Percentiles rank a stretch among this genome's conserved stretches.
Evolutionary conservation across 495 filamentous ascomycete genomes (phyloP).

Genomic region (Aspergillus haitiensis): DNA sequence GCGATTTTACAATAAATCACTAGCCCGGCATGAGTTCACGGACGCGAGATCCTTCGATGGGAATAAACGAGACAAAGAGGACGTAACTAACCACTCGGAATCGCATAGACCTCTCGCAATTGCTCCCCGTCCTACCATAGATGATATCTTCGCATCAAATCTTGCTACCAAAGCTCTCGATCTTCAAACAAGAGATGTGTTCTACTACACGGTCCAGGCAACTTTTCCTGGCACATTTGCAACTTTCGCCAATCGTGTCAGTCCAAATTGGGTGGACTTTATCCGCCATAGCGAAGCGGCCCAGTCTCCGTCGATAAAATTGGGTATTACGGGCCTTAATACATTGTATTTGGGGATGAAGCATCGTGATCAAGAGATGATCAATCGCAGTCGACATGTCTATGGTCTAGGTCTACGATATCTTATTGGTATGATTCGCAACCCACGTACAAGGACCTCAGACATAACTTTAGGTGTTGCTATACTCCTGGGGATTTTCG

Average conservation of each 20-base stretch:
- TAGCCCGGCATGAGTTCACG: slow-evolving; percentile 2
- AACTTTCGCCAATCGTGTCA: slow-evolving; percentile 21
- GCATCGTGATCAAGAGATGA: slow-evolving; percentile 19
- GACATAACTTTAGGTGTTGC: slow-evolving; percentile 30
- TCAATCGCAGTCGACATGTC: slow-evolving; percentile 27
- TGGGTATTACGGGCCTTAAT: slow-evolving; percentile 22
- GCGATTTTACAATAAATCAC: slow-evolving; percentile 25
- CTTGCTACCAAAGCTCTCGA: slow-evolving; percentile 21
- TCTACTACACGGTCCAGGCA: slow-evolving; percentile 25
- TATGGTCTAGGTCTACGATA: slow-evolving; percentile 26
- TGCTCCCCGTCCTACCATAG: slow-evolving; percentile 12
- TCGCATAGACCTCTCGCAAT: not conserved
- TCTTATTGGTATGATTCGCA: slow-evolving; percentile 15
- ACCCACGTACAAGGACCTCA: slow-evolving; percentile 20
- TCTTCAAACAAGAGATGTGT: slow-evolving; percentile 24
- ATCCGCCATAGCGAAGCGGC: slow-evolving; percentile 16
- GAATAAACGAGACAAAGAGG: not conserved
- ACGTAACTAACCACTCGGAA: not conserved
- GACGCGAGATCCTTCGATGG: slow-evolving; percentile 2
- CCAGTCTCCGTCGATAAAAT: slow-evolving; percentile 13
- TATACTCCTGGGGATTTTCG: slow-evolving; percentile 35
- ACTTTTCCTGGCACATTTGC: slow-evolving; percentile 23
- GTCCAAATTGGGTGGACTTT: slow-evolving; percentile 27
- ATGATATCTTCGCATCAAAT: slow-evolving; percentile 23
- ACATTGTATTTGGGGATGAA: slow-evolving; percentile 23